Evolutionary conservation across 1,284 basidiomycete species (phyloP).

Genomic region (Ceratobasidium sp.): DNA sequence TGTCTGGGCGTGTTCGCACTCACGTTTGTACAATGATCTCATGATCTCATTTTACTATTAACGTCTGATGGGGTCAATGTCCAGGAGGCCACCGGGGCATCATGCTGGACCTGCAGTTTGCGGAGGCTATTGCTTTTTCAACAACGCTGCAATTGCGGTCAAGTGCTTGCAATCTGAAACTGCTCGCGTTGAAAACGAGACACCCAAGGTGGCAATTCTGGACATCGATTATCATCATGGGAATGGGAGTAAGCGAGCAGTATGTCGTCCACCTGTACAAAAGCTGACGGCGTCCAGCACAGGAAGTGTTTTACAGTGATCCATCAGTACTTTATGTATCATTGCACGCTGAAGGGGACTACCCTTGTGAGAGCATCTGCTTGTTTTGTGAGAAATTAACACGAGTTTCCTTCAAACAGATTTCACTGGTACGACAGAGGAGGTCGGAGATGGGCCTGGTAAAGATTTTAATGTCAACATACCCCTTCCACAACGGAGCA

Average conservation of each 20-base stretch:
- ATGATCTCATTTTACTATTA: not conserved
- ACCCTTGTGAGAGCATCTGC: constrained; percentile 53
- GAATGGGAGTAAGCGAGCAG: constrained; percentile 56
- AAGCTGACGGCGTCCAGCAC: constrained; percentile 48
- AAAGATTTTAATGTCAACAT: constrained; percentile 53
- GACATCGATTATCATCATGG: constrained; percentile 59
- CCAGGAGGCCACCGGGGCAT: constrained; percentile 56
- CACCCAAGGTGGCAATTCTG: constrained; percentile 52
- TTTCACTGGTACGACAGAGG: constrained; percentile 54
- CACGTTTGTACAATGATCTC: constrained; percentile 47
- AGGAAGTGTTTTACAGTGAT: constrained; percentile 55
- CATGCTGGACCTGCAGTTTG: constrained; percentile 53
- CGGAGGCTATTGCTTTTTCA: constrained; percentile 57
- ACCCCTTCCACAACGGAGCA: constrained; percentile 52
- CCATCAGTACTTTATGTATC: constrained; percentile 55
- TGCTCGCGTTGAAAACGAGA: not conserved
- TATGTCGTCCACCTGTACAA: too few relatives aligned
- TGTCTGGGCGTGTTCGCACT: constrained; percentile 51
- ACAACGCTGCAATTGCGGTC: constrained; percentile 55
- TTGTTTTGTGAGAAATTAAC: not conserved
- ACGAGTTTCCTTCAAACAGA: constrained; percentile 47
- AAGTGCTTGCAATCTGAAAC: constrained; percentile 48
- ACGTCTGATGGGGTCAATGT: not conserved
- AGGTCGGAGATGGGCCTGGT: constrained; percentile 52
- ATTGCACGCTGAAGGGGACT: constrained; percentile 54